A percentile compares a stretch with the other conserved stretches of the same genome.
Conservation (phyloP, 805 yeast species). For the Pichia nanzhaoensis region DNA sequence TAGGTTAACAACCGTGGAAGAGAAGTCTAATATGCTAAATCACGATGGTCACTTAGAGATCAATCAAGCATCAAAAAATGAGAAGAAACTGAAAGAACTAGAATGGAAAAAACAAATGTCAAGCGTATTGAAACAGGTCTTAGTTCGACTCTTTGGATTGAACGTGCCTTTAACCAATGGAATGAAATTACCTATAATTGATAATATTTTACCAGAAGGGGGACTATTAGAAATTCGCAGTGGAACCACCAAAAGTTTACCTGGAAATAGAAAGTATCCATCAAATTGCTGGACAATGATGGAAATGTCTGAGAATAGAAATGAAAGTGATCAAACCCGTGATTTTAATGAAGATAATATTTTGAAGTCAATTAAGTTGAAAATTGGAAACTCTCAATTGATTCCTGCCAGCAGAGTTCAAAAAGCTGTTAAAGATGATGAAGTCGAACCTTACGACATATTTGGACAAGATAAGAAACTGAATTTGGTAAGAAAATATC, state of each 20-base stretch:
- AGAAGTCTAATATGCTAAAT: conserved; percentile 8
- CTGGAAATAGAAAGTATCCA: neutral
- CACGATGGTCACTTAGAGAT: neutral
- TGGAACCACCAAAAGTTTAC: neutral
- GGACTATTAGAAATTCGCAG: conserved; percentile 38
- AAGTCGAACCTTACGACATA: conserved; percentile 21
- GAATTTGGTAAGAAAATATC: conserved; percentile 32
- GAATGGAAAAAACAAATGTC: conserved; percentile 22
- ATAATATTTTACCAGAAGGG: conserved; percentile 45
- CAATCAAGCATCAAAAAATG: conserved; percentile 3
- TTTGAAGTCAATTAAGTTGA: conserved; percentile 28
- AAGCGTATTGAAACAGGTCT: conserved; percentile 16
- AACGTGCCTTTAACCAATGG: conserved; percentile 40
- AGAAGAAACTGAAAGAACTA: conserved; percentile 27
- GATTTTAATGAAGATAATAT: conserved; percentile 24
- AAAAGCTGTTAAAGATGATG: neutral
- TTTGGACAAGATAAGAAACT: conserved; percentile 53
- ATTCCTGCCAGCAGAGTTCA: conserved; percentile 35
- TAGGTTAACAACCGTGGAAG: conserved; percentile 44
- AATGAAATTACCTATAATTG: conserved; percentile 46
- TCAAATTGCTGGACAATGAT: conserved; percentile 13
- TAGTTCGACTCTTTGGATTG: conserved; percentile 1
- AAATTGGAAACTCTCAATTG: conserved; percentile 46
- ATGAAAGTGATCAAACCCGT: conserved; percentile 16
- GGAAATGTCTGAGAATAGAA: too few relatives aligned